Base-by-base conservation (phyloP, 768 basidiomycete genomes). In the Lactarius sanguifluus region DNA sequence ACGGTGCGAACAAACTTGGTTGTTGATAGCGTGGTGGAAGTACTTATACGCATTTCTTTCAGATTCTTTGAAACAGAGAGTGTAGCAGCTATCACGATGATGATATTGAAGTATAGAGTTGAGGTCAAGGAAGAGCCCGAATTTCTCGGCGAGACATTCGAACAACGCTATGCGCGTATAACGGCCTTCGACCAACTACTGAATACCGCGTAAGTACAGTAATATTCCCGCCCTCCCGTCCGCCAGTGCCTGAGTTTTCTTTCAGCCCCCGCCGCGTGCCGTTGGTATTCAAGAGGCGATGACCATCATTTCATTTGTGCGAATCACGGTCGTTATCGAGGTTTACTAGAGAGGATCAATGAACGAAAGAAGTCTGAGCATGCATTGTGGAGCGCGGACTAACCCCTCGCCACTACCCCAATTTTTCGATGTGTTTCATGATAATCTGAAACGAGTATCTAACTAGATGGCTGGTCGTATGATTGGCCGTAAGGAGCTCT, bases 51-150 rank as follows among this genome's bases (percentile, higher is more conserved):
- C 1, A 32, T 1, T 5, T n/a, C 2, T 58, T 16, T 9, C 58
- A 83, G 81, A 68, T 84, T 84, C 70, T 78, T 78, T 32, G 83
- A 85, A 72, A 81, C 80, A 0, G 81, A 83, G 69, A 80, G 76
- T 40, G 75, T 83, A 55, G 82, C 80, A 0, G 76, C 78, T 52
- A 71, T 86, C 36, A 80, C 81, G 5, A 77, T 82, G 75, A 69
- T 86, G 25, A 71, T 85, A 5, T 77, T 76, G 5, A 75, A 69
- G 40, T 85, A 83, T 70, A 80, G 77, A 64, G 78, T 85, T 57
- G 77, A 79, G 47, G 67, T 84, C 41, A 82, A 82, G 65, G 82
- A 83, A 45, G 83, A 85, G 45, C 79, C 67, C 76, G 74, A 82
- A 61, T 84, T 81, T 68, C 74, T 76, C 0, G 61, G 71, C 12